Conservation (phyloP, 2,329 filamentous ascomycete genomes). For the Hypoxylon sp. region DNA sequence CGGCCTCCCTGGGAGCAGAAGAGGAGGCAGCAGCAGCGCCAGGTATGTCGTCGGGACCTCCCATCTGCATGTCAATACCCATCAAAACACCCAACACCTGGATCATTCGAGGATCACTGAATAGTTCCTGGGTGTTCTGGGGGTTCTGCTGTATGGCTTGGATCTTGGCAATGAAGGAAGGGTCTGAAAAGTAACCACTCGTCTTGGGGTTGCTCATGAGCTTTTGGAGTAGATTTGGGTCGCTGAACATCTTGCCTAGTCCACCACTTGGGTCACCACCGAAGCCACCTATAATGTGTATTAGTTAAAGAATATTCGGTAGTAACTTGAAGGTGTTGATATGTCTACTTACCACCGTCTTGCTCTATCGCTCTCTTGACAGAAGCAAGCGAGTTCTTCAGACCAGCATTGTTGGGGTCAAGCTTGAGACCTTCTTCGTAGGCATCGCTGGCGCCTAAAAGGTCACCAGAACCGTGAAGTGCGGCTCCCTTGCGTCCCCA, state of each 20-base stretch:
- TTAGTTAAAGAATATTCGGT: no score
- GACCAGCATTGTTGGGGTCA: conserved; percentile 89
- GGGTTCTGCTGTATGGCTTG: conserved; percentile 84
- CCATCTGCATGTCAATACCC: conserved; percentile 89
- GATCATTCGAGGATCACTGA: conserved; percentile 90
- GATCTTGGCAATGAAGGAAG: conserved; percentile 89
- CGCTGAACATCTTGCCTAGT: conserved; percentile 92
- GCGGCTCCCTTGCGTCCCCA: conserved; percentile 94
- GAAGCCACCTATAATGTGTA: conserved; percentile 54
- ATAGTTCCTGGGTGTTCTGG: conserved; percentile 77
- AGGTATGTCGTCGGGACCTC: conserved; percentile 47
- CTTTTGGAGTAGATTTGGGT: conserved; percentile 89
- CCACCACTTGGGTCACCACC: conserved; percentile 75
- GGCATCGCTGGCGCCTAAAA: conserved; percentile 85
- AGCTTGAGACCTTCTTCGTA: conserved; percentile 95
- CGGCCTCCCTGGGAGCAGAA: conserved; percentile 55
- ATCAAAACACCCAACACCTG: conserved; percentile 93
- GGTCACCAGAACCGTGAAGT: conserved; percentile 85
- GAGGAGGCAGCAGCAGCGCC: conserved; percentile 44
- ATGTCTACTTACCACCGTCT: conserved; percentile 65
- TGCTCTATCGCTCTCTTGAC: conserved; percentile 89
- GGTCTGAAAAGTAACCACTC: conserved; percentile 78
- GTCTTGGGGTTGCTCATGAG: conserved; percentile 96
- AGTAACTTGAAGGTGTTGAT: no score
- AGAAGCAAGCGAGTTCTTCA: conserved; percentile 85